Evolutionary conservation across 1,139 yeast genomes (phyloP).

Genomic region (Pneumocystis carinii): DNA sequence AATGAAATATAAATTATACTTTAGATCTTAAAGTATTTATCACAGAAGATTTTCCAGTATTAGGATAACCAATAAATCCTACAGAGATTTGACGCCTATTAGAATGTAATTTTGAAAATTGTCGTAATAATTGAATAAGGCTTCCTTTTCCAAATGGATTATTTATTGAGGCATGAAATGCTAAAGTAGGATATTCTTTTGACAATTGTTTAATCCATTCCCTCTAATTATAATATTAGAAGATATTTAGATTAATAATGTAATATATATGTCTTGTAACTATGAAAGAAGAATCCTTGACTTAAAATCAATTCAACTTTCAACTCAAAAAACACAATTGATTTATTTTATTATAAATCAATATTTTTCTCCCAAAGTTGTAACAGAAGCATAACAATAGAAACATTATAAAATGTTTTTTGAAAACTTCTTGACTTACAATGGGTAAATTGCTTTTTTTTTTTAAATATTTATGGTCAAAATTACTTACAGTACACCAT

Average conservation of each 20-base stretch:
- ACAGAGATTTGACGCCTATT: constrained; percentile 94
- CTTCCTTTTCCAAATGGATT: constrained; percentile 97
- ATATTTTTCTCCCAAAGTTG: constrained; percentile 80
- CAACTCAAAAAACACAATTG: constrained; percentile 10
- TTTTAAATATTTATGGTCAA: constrained; percentile 15
- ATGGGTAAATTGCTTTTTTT: constrained; percentile 35
- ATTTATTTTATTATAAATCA: constrained; percentile 32
- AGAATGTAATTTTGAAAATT: constrained; percentile 75
- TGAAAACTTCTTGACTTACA: constrained; percentile 28
- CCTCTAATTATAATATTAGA: constrained; percentile 40
- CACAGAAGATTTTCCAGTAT: constrained; percentile 91
- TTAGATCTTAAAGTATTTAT: constrained; percentile 85
- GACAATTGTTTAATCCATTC: constrained; percentile 97
- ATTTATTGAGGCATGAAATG: constrained; percentile 95
- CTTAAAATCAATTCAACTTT: constrained; percentile 1
- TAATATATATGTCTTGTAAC: constrained; percentile 27
- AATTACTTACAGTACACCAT: constrained; percentile 91
- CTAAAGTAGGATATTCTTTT: constrained; percentile 82
- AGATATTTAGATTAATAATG: constrained; percentile 9
- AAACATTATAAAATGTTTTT: constrained; percentile 23
- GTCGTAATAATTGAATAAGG: constrained; percentile 79
- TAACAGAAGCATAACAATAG: constrained; percentile 53
- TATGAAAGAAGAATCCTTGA: constrained; percentile 21
- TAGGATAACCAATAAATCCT: constrained; percentile 94
- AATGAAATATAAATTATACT: constrained; percentile 13